These are phyloP conservation scores for Xylaria sp. DNA, from an alignment of 2,329 filamentous ascomycete species.

Conservation along the genomic window DNA sequence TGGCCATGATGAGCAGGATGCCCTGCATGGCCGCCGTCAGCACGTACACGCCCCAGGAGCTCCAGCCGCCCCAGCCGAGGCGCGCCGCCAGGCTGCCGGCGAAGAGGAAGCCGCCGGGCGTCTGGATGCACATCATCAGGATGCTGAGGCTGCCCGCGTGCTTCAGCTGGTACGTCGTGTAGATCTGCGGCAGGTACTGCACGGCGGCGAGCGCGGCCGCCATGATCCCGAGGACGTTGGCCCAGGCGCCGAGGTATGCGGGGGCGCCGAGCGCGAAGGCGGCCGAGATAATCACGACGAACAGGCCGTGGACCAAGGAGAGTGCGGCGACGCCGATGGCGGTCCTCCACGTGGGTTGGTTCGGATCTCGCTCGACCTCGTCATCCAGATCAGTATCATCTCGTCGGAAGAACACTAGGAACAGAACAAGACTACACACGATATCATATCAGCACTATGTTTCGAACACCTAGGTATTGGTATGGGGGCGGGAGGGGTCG, in stretches of 20 bases:
- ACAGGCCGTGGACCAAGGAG: slow-evolving; percentile 76
- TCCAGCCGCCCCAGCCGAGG: slow-evolving; percentile 85
- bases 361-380: slow-evolving; percentile 46
- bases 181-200: slow-evolving; percentile 95
- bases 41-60: slow-evolving; percentile 90
- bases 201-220: slow-evolving; percentile 78
- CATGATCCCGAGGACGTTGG: slow-evolving; percentile 80
- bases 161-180: slow-evolving; percentile 83
- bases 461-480: too few relatives aligned
- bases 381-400: slow-evolving; percentile 53
- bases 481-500: neutral
- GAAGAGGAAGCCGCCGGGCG: slow-evolving; percentile 88
- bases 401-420: slow-evolving; percentile 88
- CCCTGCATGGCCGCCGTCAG: slow-evolving; percentile 87
- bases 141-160: slow-evolving; percentile 91
- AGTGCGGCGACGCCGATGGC: slow-evolving; percentile 74
- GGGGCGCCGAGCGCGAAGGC: slow-evolving; percentile 68
- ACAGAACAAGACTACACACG: slow-evolving; percentile 79
- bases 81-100: slow-evolving; percentile 80
- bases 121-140: slow-evolving; percentile 98
- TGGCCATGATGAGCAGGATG: slow-evolving; percentile 74
- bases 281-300: slow-evolving; percentile 68
- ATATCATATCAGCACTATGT: slow-evolving; percentile 31
- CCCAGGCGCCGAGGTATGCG: slow-evolving; percentile 72
- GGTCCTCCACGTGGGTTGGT: slow-evolving; percentile 72